Evolutionary conservation across 768 basidiomycete species (phyloP).

Genomic region (Jaapia argillacea): DNA sequence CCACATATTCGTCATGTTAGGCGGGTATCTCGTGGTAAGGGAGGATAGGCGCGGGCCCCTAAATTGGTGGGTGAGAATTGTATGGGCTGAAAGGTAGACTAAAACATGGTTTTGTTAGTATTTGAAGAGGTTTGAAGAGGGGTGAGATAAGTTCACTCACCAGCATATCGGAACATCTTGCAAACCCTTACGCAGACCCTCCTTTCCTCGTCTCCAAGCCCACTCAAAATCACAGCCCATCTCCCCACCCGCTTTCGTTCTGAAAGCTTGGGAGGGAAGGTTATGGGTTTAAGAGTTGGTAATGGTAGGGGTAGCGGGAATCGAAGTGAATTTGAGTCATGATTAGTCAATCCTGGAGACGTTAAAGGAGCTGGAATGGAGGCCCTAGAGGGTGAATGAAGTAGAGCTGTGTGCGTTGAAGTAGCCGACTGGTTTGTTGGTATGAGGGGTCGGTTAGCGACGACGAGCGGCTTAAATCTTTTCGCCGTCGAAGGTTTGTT

Average conservation of each 20-base stretch:
- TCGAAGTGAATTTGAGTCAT: slow-evolving; percentile 21
- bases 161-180: slow-evolving; percentile 53
- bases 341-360: neutral
- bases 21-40: slow-evolving; percentile 27
- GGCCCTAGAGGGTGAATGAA: neutral
- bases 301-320: slow-evolving; percentile 15
- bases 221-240: slow-evolving; percentile 46
- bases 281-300: slow-evolving; percentile 27
- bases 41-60: slow-evolving; percentile 36
- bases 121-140: neutral
- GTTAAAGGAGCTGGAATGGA: neutral
- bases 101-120: neutral
- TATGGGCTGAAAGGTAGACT: slow-evolving; percentile 57
- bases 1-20: slow-evolving; percentile 56
- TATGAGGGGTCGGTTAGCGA: too few species aligned
- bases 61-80: slow-evolving; percentile 36
- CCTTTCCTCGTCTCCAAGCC: slow-evolving; percentile 34
- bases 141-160: slow-evolving; percentile 19
- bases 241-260: slow-evolving; percentile 44
- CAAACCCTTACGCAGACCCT: slow-evolving; percentile 41
- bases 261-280: slow-evolving; percentile 46
- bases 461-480: slow-evolving; percentile 22
- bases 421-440: too few species aligned
- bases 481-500: too few species aligned
- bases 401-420: too few species aligned